Conservation (phyloP, 2,329 filamentous ascomycete species). For the Pleurostoma richardsiae region DNA sequence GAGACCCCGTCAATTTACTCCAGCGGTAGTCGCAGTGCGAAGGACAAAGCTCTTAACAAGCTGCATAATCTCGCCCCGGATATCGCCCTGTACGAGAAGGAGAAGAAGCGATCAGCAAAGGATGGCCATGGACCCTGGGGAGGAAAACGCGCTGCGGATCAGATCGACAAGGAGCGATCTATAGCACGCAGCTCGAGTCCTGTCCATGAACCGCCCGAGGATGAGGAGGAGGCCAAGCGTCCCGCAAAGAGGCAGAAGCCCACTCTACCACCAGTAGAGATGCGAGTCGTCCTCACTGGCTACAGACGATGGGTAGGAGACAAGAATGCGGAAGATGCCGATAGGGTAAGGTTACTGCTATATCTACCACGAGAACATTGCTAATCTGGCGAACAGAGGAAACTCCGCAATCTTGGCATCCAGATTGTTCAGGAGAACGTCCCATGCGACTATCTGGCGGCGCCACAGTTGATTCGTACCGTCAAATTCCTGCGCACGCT, state of each 20-base stretch:
- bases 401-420: constrained; percentile 79
- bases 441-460: constrained; percentile 79
- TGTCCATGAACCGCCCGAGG: constrained; percentile 13
- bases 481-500: constrained; percentile 90
- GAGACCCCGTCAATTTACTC: constrained; percentile 65
- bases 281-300: constrained; percentile 77
- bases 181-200: constrained; percentile 33
- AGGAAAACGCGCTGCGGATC: constrained; percentile 56
- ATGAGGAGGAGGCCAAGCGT: constrained; percentile 31
- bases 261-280: constrained; percentile 59
- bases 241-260: constrained; percentile 60
- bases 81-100: constrained; percentile 86
- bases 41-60: constrained; percentile 73
- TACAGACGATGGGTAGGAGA: constrained; percentile 78
- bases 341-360: constrained; percentile 58
- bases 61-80: constrained; percentile 77
- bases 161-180: constrained; percentile 45
- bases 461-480: constrained; percentile 81
- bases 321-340: constrained; percentile 67
- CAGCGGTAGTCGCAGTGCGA: constrained; percentile 78
- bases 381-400: constrained; percentile 50
- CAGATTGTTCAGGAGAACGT: constrained; percentile 70
- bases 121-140: constrained; percentile 49
- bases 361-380: constrained; percentile 10
- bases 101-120: constrained; percentile 69